Percentiles rank a stretch among this genome's conserved stretches.
These are phyloP conservation scores for Carpinus fangiana DNA, from an alignment of 306 rosid genomes.

Conservation along the genomic window DNA sequence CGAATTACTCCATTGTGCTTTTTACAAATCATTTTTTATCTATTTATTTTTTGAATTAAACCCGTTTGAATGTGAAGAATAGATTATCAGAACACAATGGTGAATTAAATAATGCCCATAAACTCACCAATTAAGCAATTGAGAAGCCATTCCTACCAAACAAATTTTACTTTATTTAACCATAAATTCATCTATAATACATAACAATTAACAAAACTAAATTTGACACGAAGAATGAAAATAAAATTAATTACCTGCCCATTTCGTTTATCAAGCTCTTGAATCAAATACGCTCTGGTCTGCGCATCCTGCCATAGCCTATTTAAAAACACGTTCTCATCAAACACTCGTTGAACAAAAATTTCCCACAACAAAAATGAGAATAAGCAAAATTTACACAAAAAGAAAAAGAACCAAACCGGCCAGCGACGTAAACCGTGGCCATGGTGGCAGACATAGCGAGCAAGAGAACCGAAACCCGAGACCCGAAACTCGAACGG, in stretches of 20 bases:
- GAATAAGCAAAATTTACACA: neutral
- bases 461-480: slow-evolving; percentile 44
- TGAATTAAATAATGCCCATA: neutral
- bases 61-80: neutral
- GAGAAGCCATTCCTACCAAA: neutral
- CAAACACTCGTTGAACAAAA: slow-evolving; percentile 8
- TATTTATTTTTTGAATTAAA: neutral
- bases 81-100: neutral
- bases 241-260: slow-evolving; percentile 44
- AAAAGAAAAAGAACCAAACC: slow-evolving; percentile 39
- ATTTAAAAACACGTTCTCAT: slow-evolving; percentile 2
- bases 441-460: slow-evolving; percentile 70
- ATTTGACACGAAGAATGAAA: neutral
- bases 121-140: neutral
- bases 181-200: neutral
- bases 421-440: slow-evolving; percentile 65
- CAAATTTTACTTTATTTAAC: neutral
- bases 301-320: slow-evolving; percentile 78
- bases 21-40: neutral
- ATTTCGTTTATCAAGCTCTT: slow-evolving; percentile 44
- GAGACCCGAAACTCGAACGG: slow-evolving; percentile 53
- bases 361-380: neutral
- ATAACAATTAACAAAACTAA: neutral
- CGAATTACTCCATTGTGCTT: neutral
- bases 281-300: slow-evolving; percentile 51